These are phyloP conservation scores for Aspergillus homomorphus DNA, from an alignment of 495 filamentous ascomycete species.

Conservation along the genomic window DNA sequence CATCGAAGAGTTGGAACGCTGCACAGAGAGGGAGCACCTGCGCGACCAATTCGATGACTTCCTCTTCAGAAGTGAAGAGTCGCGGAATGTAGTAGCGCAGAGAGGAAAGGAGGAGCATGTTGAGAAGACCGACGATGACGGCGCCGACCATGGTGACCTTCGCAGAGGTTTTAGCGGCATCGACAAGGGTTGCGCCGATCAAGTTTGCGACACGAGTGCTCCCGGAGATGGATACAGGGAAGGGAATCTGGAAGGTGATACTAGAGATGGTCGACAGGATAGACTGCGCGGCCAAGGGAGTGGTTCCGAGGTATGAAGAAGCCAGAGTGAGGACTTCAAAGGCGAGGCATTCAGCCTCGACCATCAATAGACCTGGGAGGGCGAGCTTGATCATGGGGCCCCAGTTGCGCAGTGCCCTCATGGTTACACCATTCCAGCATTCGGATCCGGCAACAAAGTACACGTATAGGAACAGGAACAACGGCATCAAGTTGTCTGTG, in stretches of 20 bases:
- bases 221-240: conserved; percentile 60
- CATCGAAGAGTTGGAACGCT: conserved; percentile 85
- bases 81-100: conserved; percentile 66
- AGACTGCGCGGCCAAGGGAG: conserved; percentile 66
- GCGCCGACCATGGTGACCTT: conserved; percentile 66
- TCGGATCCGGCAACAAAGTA: conserved; percentile 51
- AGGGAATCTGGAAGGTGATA: conserved; percentile 65
- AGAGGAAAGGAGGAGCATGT: conserved; percentile 61
- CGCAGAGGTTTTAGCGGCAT: conserved; percentile 67
- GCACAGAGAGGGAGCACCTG: conserved; percentile 72
- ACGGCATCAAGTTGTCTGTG: conserved; percentile 75
- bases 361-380: conserved; percentile 83
- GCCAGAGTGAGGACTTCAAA: conserved; percentile 77
- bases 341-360: conserved; percentile 85
- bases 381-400: conserved; percentile 82
- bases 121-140: conserved; percentile 69
- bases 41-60: conserved; percentile 74
- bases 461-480: conserved; percentile 70
- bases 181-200: conserved; percentile 66
- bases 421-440: conserved; percentile 82
- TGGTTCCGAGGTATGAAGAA: conserved; percentile 66
- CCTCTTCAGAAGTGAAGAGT: conserved; percentile 76
- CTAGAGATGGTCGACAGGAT: conserved; percentile 58
- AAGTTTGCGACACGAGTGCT: conserved; percentile 63
- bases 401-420: conserved; percentile 73